These are phyloP conservation scores for Bruguiera gymnorhiza DNA, from an alignment of 345 rosid genomes.

Conservation along the genomic window DNA sequence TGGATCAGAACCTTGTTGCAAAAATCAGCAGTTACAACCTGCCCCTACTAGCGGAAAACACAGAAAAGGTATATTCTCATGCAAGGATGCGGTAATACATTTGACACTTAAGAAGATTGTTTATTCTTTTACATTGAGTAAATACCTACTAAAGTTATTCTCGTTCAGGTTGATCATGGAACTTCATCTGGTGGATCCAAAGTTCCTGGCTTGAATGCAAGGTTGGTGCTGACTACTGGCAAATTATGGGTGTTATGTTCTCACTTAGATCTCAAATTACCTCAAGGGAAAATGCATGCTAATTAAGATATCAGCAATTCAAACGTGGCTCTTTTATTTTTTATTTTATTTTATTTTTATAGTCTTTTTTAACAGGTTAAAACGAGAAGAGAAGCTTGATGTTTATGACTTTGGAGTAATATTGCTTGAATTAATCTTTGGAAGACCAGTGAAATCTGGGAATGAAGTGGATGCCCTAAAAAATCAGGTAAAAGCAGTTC, in stretches of 20 bases:
- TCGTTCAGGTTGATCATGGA: conserved; percentile 51
- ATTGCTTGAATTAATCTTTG: conserved; percentile 76
- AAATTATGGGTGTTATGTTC: not conserved
- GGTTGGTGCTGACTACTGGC: conserved; percentile 28
- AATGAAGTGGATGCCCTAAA: conserved; percentile 50
- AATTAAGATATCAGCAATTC: not conserved
- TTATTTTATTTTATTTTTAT: not conserved
- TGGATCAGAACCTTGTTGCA: conserved; percentile 75
- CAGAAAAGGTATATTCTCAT: conserved; percentile 48
- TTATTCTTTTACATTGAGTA: not conserved
- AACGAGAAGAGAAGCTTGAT: conserved; percentile 54
- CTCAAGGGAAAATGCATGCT: not conserved
- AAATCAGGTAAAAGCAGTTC: conserved; percentile 44
- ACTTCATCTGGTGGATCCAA: conserved; percentile 39
- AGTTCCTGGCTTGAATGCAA: conserved; percentile 36
- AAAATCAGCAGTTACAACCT: conserved; percentile 87
- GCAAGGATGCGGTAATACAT: not conserved
- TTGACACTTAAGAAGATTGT: not conserved
- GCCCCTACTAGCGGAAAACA: conserved; percentile 63
- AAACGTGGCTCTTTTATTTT: not conserved
- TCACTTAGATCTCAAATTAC: not conserved
- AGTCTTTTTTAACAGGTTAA: conserved; percentile 35
- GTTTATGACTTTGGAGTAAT: conserved; percentile 79
- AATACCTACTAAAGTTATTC: not conserved
- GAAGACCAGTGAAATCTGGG: conserved; percentile 52